Evolutionary conservation across 257 asterid genomes (phyloP).

Genomic region (Gentiana dahurica): DNA sequence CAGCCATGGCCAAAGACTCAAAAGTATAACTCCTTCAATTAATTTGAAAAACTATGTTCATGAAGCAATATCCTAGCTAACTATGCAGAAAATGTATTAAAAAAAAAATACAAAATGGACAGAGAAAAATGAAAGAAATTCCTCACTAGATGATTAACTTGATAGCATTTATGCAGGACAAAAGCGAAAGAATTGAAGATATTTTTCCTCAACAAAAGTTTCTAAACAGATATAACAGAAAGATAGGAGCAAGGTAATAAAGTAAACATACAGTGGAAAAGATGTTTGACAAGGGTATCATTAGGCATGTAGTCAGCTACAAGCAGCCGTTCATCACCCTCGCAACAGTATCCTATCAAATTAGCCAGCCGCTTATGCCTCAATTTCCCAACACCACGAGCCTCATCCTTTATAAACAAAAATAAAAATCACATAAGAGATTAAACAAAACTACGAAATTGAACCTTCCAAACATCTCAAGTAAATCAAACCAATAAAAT

Average conservation of each 20-base stretch:
- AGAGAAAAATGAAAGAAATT: too few species aligned
- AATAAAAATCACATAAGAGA: not conserved
- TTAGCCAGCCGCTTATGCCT: slow-evolving; percentile 94
- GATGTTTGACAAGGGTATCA: slow-evolving; percentile 67
- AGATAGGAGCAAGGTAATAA: too few species aligned
- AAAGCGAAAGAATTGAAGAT: not conserved
- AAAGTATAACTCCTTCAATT: too few species aligned
- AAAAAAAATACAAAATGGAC: too few species aligned
- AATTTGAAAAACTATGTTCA: too few species aligned
- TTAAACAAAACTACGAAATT: not conserved
- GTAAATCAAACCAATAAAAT: not conserved
- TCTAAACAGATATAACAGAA: too few species aligned
- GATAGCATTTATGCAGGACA: not conserved
- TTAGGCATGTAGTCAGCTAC: slow-evolving; percentile 97
- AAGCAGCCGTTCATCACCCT: slow-evolving; percentile 94
- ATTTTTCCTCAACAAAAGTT: not conserved
- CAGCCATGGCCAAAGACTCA: too few species aligned
- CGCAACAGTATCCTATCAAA: slow-evolving; percentile 94
- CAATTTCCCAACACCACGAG: slow-evolving; percentile 92
- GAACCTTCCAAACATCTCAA: not conserved
- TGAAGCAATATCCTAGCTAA: too few species aligned
- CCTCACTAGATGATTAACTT: too few species aligned
- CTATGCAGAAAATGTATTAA: too few species aligned
- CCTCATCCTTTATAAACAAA: slow-evolving; percentile 56
- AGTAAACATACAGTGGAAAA: slow-evolving; percentile 7